phyloP scores from a whole-genome alignment of 805 yeast genomes.

The Metschnikowia peoriensis region DNA sequence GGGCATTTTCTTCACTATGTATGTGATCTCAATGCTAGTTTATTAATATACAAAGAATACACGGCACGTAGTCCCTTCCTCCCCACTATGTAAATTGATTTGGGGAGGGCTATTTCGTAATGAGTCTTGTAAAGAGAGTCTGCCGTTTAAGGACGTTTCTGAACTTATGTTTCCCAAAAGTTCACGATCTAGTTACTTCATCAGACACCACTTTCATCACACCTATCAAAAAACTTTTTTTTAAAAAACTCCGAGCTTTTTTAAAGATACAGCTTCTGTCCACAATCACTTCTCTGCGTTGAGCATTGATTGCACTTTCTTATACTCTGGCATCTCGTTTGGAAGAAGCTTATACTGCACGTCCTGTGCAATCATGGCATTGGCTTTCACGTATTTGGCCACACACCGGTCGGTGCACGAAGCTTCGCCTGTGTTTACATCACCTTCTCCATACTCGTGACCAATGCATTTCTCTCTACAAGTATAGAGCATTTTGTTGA shows the following conservation, averaged over 20 bases:
- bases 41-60: background rate
- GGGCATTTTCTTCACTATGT: background rate
- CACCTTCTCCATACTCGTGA: constrained; percentile 82
- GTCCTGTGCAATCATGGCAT: constrained; percentile 57
- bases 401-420: constrained; percentile 87
- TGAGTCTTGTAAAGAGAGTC: background rate
- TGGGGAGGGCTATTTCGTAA: background rate
- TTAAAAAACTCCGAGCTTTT: too few species aligned
- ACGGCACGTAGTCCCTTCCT: background rate
- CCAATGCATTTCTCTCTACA: constrained; percentile 81
- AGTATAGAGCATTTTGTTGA: constrained; percentile 49
- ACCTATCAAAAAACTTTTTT: too few species aligned
- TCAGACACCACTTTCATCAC: too few species aligned
- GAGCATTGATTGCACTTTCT: constrained; percentile 22
- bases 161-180: too few species aligned
- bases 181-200: too few species aligned
- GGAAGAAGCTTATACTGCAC: constrained; percentile 27
- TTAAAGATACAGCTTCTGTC: background rate
- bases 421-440: constrained; percentile 79
- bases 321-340: constrained; percentile 40
- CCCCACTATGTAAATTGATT: background rate
- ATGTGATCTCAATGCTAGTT: background rate
- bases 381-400: constrained; percentile 74
- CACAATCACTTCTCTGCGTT: background rate
- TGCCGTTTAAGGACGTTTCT: too few species aligned